Evolutionary conservation across 768 basidiomycete species (phyloP), one percentile per base, ranked within the genome.

Genomic region (Podaxis sp.): DNA sequence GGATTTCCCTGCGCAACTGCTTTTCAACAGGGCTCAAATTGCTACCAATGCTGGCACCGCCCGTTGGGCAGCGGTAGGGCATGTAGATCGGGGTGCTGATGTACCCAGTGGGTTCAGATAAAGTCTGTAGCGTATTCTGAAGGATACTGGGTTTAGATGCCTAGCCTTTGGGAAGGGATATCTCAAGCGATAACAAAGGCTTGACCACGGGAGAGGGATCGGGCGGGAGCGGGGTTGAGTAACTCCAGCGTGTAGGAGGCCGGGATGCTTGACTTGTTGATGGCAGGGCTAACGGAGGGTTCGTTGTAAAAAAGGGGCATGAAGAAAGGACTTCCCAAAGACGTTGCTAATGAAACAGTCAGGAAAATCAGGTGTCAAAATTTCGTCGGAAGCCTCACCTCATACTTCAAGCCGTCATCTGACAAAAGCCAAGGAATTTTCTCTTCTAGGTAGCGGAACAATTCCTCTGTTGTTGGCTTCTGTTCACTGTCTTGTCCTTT

Each of bases 21-120:
- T 92, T 90, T 70, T 86, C 87, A 51, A 85, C 78, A 2, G 81
- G 77, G 17, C 68, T 67, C 30, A 68, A 66, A 30, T 65, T 66
- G n/a, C 65, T 73, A 26, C 68, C 63, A 28, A 76, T 68, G 9
- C 75, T 72, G 11, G 67, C 55, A 4, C 73, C 74, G 46, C 67
- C 65, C 2, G 69, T 22, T n/a, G 76, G 65, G 2, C 76, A 67
- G 48, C 76, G 77, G 67, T 78, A 84, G 12, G 83, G 79, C 30
- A 80, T 69, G 69, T 92, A 92, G 2, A 89, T 83, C 66, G 91
- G 88, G 8, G 88, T 82, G 63, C 88, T 87, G 69, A 93, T 83
- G 72, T 90, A 92, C 6, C 92, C 90, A 0, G 91, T 93, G 64
- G 93, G 82, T 67, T 90, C 87, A 1, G 87, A 81, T 44, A 92